Percentiles rank a stretch among this genome's conserved stretches.
Conservation (phyloP, 1,284 basidiomycete genomes). For the Neonothopanus nambi region DNA sequence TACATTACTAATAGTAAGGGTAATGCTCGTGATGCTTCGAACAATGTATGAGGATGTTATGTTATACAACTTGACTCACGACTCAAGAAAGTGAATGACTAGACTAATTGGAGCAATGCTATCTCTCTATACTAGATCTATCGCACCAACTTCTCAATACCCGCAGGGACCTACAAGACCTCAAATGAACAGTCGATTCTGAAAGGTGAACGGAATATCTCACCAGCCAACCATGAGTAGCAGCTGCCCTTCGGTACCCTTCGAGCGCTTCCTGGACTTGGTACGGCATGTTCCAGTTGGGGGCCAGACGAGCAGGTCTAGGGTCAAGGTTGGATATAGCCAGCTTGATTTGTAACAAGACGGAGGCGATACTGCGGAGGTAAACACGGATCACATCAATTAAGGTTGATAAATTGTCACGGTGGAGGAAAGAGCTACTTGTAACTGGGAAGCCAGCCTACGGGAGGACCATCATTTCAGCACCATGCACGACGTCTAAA, state of each 20-base stretch:
- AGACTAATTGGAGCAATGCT: too few relatives aligned
- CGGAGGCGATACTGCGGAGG: conserved; percentile 50
- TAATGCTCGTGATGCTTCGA: too few relatives aligned
- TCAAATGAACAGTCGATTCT: not conserved
- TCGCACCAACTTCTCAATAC: conserved; percentile 17
- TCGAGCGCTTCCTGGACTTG: conserved; percentile 49
- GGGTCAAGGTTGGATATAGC: conserved; percentile 63
- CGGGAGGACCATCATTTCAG: not conserved
- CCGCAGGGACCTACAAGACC: conserved; percentile 13
- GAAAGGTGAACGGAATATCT: conserved; percentile 15
- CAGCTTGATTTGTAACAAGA: conserved; percentile 63
- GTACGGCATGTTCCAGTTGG: conserved; percentile 48
- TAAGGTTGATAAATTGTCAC: not conserved
- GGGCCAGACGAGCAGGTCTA: conserved; percentile 51
- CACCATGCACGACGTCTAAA: not conserved
- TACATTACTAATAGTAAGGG: too few relatives aligned
- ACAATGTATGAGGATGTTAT: too few relatives aligned
- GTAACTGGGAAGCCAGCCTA: conserved; percentile 66
- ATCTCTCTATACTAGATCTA: not conserved
- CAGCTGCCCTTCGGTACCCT: conserved; percentile 59
- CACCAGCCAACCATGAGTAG: conserved; percentile 59
- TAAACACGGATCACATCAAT: conserved; percentile 6
- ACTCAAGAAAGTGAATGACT: too few relatives aligned
- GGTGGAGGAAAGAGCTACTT: conserved; percentile 34
- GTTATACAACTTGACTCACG: too few relatives aligned